These are phyloP conservation scores for Cystobasidium pallidum DNA, from an alignment of 1,284 basidiomycete genomes.

Conservation along the genomic window DNA sequence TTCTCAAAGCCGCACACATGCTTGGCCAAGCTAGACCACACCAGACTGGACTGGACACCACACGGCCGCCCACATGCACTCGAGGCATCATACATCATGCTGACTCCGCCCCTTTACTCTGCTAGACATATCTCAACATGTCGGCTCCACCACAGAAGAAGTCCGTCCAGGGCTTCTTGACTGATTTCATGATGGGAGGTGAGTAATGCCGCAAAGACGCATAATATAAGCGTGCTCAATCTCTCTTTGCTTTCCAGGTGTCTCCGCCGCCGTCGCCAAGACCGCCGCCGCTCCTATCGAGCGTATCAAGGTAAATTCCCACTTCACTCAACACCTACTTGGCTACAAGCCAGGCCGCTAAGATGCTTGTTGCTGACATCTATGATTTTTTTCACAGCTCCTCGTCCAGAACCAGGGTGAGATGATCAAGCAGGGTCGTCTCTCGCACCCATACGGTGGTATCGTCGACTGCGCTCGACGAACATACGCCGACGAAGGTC, in stretches of 20 bases:
- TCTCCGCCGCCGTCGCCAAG: constrained; percentile 79
- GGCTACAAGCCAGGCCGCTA: too few species aligned
- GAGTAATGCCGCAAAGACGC: too few species aligned
- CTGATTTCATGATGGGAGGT: constrained; percentile 49
- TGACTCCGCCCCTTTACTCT: background rate
- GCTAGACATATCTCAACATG: constrained; percentile 34
- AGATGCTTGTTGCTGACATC: background rate
- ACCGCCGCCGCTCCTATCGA: constrained; percentile 97
- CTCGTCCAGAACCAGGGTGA: constrained; percentile 89
- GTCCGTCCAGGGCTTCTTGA: constrained; percentile 43
- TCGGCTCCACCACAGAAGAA: constrained; percentile 31
- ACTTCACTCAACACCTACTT: constrained; percentile 1
- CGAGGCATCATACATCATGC: too few species aligned
- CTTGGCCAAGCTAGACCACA: too few species aligned
- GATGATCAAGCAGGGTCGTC: constrained; percentile 57
- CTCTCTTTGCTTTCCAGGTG: constrained; percentile 13
- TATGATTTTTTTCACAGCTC: constrained; percentile 61
- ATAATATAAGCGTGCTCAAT: too few species aligned
- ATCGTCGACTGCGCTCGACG: constrained; percentile 83
- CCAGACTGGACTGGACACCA: too few species aligned
- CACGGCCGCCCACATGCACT: too few species aligned
- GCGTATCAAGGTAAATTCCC: constrained; percentile 73
- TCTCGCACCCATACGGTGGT: constrained; percentile 74
- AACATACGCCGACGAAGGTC: constrained; percentile 87
- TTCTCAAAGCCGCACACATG: too few species aligned